Evolutionary conservation across 768 basidiomycete genomes (phyloP).

Genomic region (Rhodotorula babjevae): DNA sequence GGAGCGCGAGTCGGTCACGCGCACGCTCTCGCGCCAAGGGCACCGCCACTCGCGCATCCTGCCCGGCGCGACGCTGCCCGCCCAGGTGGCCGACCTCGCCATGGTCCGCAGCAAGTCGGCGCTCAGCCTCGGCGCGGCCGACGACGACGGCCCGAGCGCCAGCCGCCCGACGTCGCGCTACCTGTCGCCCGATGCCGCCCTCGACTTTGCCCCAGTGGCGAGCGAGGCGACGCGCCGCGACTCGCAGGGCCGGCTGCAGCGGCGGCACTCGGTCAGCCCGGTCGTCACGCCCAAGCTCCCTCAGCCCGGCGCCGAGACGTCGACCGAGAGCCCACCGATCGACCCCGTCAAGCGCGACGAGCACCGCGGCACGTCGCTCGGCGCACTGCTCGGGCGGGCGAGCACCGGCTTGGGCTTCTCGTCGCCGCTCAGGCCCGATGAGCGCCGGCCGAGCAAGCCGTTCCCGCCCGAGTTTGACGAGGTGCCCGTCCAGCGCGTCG

Average conservation of each 20-base stretch:
- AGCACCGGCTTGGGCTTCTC: constrained; percentile 4
- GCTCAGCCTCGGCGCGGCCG: not conserved
- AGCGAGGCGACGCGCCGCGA: not conserved
- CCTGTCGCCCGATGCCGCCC: not conserved
- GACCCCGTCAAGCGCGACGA: not conserved
- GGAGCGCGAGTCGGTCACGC: not conserved
- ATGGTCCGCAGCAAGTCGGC: not conserved
- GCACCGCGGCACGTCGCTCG: not conserved
- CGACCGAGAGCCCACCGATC: not conserved
- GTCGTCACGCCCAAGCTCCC: not conserved
- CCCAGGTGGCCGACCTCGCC: not conserved
- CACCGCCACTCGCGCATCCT: constrained; percentile 21
- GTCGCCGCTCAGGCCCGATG: not conserved
- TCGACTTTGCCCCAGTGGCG: not conserved
- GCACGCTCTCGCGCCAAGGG: not conserved
- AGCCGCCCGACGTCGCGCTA: too few relatives aligned
- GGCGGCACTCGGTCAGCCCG: constrained; percentile 5
- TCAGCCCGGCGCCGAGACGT: not conserved
- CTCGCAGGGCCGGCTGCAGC: not conserved
- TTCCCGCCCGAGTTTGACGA: constrained; percentile 21
- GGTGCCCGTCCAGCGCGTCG: constrained; percentile 1
- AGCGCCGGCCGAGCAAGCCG: constrained; percentile 9
- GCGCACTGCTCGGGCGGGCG: not conserved
- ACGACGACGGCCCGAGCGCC: not conserved
- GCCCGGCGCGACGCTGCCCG: constrained; percentile 16